Evolutionary conservation across 331 rosid genomes (phyloP).

Genomic region (Dryas integrifolia): DNA sequence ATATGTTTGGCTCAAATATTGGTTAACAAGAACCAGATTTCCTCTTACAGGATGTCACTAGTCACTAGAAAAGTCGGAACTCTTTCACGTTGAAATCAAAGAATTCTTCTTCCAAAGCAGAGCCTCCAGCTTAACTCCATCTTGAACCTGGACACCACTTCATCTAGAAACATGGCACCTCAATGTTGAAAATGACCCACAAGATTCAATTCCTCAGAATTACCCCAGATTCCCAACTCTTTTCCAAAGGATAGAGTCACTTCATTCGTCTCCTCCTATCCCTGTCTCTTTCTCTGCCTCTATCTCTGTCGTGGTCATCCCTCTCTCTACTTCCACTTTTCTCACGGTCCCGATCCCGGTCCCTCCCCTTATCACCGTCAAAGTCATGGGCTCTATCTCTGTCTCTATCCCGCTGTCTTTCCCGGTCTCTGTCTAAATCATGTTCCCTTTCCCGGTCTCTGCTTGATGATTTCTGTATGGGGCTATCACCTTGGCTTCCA

Average conservation of each 20-base stretch:
- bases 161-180: conserved; percentile 13
- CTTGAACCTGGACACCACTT: not conserved
- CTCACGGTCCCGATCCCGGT: conserved; percentile 43
- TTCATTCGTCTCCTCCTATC: conserved; percentile 69
- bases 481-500: conserved; percentile 69
- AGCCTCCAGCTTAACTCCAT: not conserved
- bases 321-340: conserved; percentile 93
- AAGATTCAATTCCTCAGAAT: not conserved
- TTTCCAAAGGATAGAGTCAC: conserved; percentile 21
- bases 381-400: conserved; percentile 46
- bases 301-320: conserved; percentile 77
- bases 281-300: conserved; percentile 50
- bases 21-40: not conserved
- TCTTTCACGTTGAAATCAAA: not conserved
- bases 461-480: conserved; percentile 51
- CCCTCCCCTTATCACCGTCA: conserved; percentile 61
- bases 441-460: conserved; percentile 74
- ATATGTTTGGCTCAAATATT: not conserved
- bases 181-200: conserved; percentile 4
- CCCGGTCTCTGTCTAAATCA: conserved; percentile 59
- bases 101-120: not conserved
- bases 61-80: not conserved
- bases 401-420: conserved; percentile 56
- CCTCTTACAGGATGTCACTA: not conserved
- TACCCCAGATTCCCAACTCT: conserved; percentile 10